Evolutionary conservation across 768 basidiomycete species (phyloP).

Genomic region (Paxillus rubicundulus): DNA sequence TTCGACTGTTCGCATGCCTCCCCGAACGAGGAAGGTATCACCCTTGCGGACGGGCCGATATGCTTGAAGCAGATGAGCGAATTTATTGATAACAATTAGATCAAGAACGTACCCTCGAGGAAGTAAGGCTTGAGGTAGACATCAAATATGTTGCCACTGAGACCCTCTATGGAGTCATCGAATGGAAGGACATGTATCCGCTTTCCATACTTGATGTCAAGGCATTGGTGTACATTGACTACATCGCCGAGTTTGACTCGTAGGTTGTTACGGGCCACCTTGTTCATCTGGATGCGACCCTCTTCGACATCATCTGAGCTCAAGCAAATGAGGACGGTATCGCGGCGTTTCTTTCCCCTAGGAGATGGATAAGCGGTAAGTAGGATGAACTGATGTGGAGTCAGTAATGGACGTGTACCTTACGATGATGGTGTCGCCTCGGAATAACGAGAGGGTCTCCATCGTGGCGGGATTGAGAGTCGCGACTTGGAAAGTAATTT

Average conservation of each 20-base stretch:
- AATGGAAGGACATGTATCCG: constrained; percentile 96
- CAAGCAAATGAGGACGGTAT: constrained; percentile 96
- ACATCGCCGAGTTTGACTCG: constrained; percentile 97
- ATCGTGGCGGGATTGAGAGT: constrained; percentile 95
- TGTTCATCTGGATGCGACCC: constrained; percentile 98
- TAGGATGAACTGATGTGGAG: not conserved
- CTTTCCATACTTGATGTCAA: constrained; percentile 99
- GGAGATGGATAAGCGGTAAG: constrained; percentile 4
- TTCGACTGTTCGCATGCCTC: constrained; percentile 97
- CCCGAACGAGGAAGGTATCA: constrained; percentile 98
- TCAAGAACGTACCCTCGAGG: constrained; percentile 69
- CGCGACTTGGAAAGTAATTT: constrained; percentile 55
- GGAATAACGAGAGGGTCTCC: constrained; percentile 90
- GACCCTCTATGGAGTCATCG: constrained; percentile 96
- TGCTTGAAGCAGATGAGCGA: constrained; percentile 39
- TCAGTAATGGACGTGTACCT: constrained; percentile 48
- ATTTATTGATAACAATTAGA: not conserved
- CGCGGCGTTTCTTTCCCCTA: constrained; percentile 96
- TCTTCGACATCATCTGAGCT: constrained; percentile 97
- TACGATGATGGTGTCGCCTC: constrained; percentile 95
- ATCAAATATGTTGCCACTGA: constrained; percentile 98
- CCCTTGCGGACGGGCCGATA: constrained; percentile 96
- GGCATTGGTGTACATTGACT: constrained; percentile 92
- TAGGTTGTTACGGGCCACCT: constrained; percentile 98
- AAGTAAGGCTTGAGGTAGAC: constrained; percentile 99